Evolutionary conservation across 257 asterid species (phyloP), one percentile per base, ranked within the genome.

Genomic region (Prunella vulgaris): DNA sequence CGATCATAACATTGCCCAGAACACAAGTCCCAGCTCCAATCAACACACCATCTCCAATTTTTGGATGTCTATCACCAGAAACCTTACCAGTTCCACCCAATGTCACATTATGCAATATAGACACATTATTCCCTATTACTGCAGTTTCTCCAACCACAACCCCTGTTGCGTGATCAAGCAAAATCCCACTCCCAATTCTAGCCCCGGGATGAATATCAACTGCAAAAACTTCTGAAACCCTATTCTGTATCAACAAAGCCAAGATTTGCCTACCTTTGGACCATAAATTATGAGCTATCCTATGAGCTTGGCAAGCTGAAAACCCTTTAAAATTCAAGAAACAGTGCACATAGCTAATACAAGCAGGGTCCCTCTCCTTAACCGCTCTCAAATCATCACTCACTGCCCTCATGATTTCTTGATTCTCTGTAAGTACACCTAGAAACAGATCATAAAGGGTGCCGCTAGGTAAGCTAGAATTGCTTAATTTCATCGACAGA

Each of bases 191-290:
- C 61, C 89, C 89, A 5, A 84, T 82, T 18, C 65, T 82, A 2
- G 89, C 89, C 61, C 89, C 86, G 0, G 89, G 89, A 10, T 84
- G 89, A 32, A 84, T 84, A 64, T 84, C 89, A 35, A 84, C 89
- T 0, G 81, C 83, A 58, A 84, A 82, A 0, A 82, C 86, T 24
- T 84, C 89, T 4, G 89, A 79, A 7, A 79, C 86, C 46, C 85
- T 59, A 6, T 48, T 81, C 15, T 81, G 89, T 24, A 84, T 82
- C 76, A 82, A 17, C 8, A 84, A 69, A 0, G 85, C 86, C 40
- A 82, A 22, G 27, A 76, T 66, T 70, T 79, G 71, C 17, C 89
- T 72, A 27, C 77, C 85, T 5, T 68, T 54, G 5, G 64, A 42
- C 89, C 89, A 84, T 15, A 84, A 48, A 17, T 73, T 48, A 25